Evolutionary conservation across 345 rosid species (phyloP).

Genomic region (Angophora floribunda): DNA sequence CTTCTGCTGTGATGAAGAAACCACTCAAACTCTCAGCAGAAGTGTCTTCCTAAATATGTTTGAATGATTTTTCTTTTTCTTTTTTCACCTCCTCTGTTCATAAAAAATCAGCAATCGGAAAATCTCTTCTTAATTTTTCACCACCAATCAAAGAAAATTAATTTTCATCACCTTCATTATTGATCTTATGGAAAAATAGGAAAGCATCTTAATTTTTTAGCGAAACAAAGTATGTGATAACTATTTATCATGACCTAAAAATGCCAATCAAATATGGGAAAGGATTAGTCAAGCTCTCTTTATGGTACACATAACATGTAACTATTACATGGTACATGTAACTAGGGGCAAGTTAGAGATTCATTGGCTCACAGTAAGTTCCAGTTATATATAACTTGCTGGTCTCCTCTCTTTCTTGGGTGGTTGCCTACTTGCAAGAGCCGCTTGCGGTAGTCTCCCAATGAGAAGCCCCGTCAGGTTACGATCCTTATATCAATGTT

Average conservation of each 20-base stretch:
- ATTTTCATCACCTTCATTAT: not conserved
- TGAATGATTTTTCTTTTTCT: not conserved
- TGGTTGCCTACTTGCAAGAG: too few species aligned
- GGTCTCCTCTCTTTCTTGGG: too few species aligned
- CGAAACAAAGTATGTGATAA: not conserved
- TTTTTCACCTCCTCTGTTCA: not conserved
- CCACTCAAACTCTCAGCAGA: not conserved
- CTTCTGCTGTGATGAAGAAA: slow-evolving; percentile 12
- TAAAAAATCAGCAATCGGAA: not conserved
- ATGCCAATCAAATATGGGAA: not conserved
- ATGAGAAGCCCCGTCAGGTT: too few species aligned
- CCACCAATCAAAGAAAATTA: not conserved
- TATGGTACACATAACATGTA: too few species aligned
- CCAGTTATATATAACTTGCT: too few species aligned
- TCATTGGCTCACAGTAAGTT: too few species aligned
- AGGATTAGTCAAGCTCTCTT: not conserved
- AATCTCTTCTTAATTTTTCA: not conserved
- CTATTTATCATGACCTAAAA: not conserved
- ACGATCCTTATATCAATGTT: too few species aligned
- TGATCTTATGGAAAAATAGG: not conserved
- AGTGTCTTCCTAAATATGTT: not conserved
- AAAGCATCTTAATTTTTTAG: not conserved
- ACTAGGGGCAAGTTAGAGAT: too few species aligned
- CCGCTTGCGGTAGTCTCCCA: too few species aligned
- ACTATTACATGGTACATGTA: too few species aligned